Base-by-base conservation (phyloP, 2,329 filamentous ascomycete genomes). In the Colletotrichum godetiae region DNA sequence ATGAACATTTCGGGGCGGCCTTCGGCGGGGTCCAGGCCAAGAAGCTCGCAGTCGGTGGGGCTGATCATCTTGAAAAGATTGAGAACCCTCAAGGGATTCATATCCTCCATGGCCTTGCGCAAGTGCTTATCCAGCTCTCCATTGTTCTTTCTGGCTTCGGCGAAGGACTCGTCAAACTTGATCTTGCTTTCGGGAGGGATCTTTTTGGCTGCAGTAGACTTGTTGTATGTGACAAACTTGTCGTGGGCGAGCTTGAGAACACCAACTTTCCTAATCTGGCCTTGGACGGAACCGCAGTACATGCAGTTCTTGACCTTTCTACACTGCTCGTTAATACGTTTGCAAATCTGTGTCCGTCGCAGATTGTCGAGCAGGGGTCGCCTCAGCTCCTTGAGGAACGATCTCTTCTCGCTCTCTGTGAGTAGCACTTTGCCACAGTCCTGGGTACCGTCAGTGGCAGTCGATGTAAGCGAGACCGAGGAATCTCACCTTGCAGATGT, bases 1-100 rank as follows among this genome's bases (percentile, higher is more conserved):
- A 99, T 91, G 81, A 98, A 97, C 92, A 97, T 97, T 81, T 99
- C 97, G 0, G 97, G 97, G 22, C 95, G 90, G 12, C 95, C 95
- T 78, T 98, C 95, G 15, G 90, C 88, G 1, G 95, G 94, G 78
- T 98, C 92, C 78, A 99, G 90, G 5, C 96, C 96, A 1, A 99
- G 87, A 27, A 99, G 88, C 82, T 98, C 95, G 81, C 96, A 98
- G 81, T 99, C 97, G 8, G 91, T 90, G 2, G 93, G 90, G 13
- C 91, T 92, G 68, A 99, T 95, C 79, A 93, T 92, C 82, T 95
- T 95, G 86, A 99, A 98, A 37, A 99, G 89, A 77, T 97, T 97
- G 68, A 98, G 85, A 1, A 97, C 94, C 72, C 94, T 89, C 29
- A 98, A 86, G 0, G 97, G 95, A 77, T 98, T 97, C 78, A 99